Evolutionary conservation across 805 yeast species (phyloP).

Genomic region (Wickerhamomyces canadensis): DNA sequence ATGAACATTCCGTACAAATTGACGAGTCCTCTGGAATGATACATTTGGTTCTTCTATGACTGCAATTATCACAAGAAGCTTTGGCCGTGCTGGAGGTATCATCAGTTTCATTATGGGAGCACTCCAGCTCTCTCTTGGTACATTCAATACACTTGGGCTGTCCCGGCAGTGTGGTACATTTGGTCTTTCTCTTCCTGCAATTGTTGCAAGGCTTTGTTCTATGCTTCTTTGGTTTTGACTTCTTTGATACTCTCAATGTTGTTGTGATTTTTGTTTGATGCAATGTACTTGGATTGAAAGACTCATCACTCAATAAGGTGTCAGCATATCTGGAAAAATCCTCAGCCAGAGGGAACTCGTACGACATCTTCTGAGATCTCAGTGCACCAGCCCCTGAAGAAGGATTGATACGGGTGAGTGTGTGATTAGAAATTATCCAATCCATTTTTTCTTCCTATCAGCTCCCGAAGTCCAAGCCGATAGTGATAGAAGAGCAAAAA

Average conservation of each 20-base stretch:
- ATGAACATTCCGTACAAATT: slow-evolving; percentile 15
- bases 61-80: slow-evolving; percentile 12
- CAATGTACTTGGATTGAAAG: neutral
- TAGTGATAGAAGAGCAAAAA: too few species aligned
- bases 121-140: slow-evolving; percentile 24
- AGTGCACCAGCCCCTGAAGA: too few species aligned
- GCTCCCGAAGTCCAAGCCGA: too few species aligned
- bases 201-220: slow-evolving; percentile 33
- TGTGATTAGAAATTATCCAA: too few species aligned
- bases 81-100: too few species aligned
- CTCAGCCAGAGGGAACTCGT: neutral
- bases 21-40: slow-evolving; percentile 5
- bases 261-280: neutral
- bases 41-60: slow-evolving; percentile 12
- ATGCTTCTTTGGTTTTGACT: slow-evolving; percentile 24
- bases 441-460: too few species aligned
- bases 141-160: slow-evolving; percentile 25
- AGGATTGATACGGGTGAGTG: too few species aligned
- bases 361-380: neutral
- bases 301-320: neutral
- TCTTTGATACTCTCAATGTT: neutral
- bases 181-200: slow-evolving; percentile 32
- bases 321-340: neutral
- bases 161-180: slow-evolving; percentile 24
- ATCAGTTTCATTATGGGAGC: slow-evolving; percentile 19